Evolutionary conservation across 345 rosid species (phyloP).

Genomic region (Erysimum cheiranthoides): DNA sequence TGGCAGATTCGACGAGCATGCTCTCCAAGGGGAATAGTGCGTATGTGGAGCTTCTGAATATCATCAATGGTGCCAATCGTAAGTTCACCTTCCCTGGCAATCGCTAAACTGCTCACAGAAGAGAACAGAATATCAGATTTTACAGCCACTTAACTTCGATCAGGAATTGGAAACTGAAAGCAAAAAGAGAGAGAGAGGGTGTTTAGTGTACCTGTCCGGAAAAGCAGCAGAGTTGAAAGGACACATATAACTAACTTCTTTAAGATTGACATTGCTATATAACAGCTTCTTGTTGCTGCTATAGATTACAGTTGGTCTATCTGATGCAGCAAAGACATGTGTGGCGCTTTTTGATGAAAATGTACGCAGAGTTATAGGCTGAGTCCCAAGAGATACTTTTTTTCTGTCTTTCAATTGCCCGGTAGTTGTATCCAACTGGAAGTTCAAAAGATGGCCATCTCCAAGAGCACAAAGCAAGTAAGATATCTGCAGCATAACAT

Average conservation of each 20-base stretch:
- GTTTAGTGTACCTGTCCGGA: constrained; percentile 77
- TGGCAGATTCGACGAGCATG: constrained; percentile 97
- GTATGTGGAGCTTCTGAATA: constrained; percentile 98
- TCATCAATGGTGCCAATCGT: constrained; percentile 98
- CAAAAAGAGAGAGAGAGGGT: constrained; percentile 20
- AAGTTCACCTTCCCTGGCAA: constrained; percentile 98
- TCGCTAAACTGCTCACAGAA: constrained; percentile 74
- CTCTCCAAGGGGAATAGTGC: constrained; percentile 96
- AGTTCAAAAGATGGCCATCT: constrained; percentile 96
- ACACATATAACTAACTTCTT: constrained; percentile 99
- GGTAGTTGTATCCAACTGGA: constrained; percentile 74
- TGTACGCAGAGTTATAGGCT: constrained; percentile 95
- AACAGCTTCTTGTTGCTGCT: constrained; percentile 97
- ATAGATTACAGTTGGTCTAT: constrained; percentile 95
- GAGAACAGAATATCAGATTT: constrained; percentile 37
- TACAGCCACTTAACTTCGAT: not conserved
- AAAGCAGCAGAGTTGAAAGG: constrained; percentile 99
- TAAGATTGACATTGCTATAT: constrained; percentile 95
- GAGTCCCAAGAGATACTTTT: constrained; percentile 96
- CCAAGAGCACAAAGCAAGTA: constrained; percentile 98
- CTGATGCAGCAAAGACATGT: constrained; percentile 95
- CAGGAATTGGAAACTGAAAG: constrained; percentile 29
- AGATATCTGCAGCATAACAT: constrained; percentile 63
- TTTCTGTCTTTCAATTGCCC: constrained; percentile 91
- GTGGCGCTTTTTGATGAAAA: constrained; percentile 91